Evolutionary conservation across 495 filamentous ascomycete genomes (phyloP), one percentile per base, ranked within the genome.

Genomic region (Aspergillus heteromorphus): DNA sequence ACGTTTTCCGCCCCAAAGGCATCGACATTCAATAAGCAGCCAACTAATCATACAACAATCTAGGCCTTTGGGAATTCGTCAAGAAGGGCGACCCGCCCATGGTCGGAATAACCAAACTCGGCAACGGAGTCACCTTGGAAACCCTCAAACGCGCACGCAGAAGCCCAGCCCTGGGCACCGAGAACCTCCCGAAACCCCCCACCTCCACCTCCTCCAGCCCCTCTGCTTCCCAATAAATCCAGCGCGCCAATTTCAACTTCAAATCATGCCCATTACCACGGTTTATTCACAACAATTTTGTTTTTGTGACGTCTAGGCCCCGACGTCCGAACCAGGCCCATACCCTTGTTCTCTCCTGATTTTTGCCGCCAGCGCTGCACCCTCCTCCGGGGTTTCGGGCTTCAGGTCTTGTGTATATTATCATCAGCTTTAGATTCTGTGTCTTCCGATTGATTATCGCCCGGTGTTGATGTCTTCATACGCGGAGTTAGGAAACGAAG

Each of bases 71-170:
- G 73, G 91, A 97, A 66, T 93, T 96, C 62, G 91, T 95, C 25
- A 89, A 84, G 72, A 96, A 91, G 68, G 89, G 89, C n/a, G 92
- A 96, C 62, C 78, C 90, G 2, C 84, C 93, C 6, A 78, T 95
- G 11, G 92, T 99, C 68, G 93, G 93, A 20, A 81, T 95, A 54
- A 96, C 91, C n/a, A 96, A 96, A 67, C 72, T 99, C 40, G 81
- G 81, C 36, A 77, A 85, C 54, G 89, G 88, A n/a, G 69, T 92
- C 10, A 96, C 90, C 30, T 66, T 89, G 64, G 88, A 88, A 51
- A 83, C 85, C 31, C 73, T 97, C 67, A 89, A 87, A 72, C 82
- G 83, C 56, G 85, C 90, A 25, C 80, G 88, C 73, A 77, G 82
- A 61, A 83, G 83, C 72, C 65, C 88, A 21, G 81, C 85, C 16